Base-by-base conservation (phyloP, 192 early-diverging fungal genomes). In the Backusella parvicylindrica region DNA sequence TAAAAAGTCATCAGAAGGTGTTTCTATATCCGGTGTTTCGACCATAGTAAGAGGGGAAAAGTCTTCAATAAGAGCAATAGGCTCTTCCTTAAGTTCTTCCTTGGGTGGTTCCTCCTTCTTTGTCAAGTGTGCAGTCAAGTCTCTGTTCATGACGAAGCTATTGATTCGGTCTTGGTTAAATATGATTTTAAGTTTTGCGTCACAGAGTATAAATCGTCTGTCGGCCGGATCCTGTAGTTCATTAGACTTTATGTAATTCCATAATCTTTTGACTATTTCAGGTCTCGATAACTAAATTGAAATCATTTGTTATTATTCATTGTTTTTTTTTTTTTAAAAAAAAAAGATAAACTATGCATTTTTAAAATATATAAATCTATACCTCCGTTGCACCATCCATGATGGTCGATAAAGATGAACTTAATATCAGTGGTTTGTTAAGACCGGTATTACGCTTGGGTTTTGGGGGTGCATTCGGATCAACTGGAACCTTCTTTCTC, bases 81-180 rank as follows among this genome's bases (percentile, higher is more conserved):
- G n/a, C 11, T 36, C 37, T 36, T 68, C 37, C 37, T 68, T 33
- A 8, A 37, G 18, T 36, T 37, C 66, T 68, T 38, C 36, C 11
- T 23, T 23, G 33, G n/a, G 21, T 37, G 37, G 37, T 21, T 72
- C 71, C 35, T 72, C 71, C 37, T 72, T 82, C 33, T 87, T 87
- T 31, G 80, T 79, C 31, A 91, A 69, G 71, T 92, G 90, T 31
- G 64, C 80, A 32, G 82, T 79, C 33, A 91, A 71, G 71, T 87
- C 79, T 63, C 85, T 89, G 74, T 90, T 91, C 89, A 91, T 91
- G 0, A 78, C 77, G 68, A 91, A 91, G 40, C 86, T 87, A 60
- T 85, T 86, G 33, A 91, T 79, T 63, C 84, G 35, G 49, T 86
- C 82, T 66, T 79, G 67, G 28, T 77, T 75, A 78, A 91, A 90